Percentiles rank a stretch among this genome's conserved stretches.
Conservation (phyloP, 352 stramenopile species). For the Pythium oligandrum region DNA sequence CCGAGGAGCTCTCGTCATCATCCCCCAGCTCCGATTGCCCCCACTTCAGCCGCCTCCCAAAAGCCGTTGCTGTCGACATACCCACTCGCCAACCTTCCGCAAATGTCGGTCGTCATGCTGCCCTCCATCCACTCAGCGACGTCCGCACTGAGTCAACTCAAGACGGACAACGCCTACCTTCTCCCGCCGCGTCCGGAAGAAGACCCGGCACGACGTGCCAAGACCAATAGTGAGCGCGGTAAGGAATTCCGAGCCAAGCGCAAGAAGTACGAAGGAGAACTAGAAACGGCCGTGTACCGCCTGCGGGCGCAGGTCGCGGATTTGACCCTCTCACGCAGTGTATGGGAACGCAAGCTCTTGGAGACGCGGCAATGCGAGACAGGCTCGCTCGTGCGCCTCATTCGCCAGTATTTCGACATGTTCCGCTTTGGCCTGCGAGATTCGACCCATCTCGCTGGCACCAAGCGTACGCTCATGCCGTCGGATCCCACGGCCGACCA, state of each 20-base stretch:
- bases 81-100: not conserved
- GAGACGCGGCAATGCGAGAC: constrained; percentile 9
- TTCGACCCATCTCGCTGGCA: not conserved
- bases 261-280: constrained; percentile 19
- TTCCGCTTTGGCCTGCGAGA: constrained; percentile 15
- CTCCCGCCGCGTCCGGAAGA: not conserved
- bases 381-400: constrained; percentile 13
- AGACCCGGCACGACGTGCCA: constrained; percentile 8
- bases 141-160: not conserved
- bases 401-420: constrained; percentile 17
- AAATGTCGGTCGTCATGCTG: not conserved
- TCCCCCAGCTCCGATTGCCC: too few species aligned
- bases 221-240: constrained; percentile 23
- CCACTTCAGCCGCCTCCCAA: not conserved
- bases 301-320: constrained; percentile 15
- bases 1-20: too few species aligned
- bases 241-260: constrained; percentile 18
- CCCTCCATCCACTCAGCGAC: not conserved
- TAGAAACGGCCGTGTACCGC: constrained; percentile 15
- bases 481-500: not conserved
- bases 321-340: constrained; percentile 7
- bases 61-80: not conserved
- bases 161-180: not conserved
- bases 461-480: constrained; percentile 11
- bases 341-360: constrained; percentile 15